Base-by-base conservation (phyloP, 116 monocot species). In the Trichopus zeylanicus region DNA sequence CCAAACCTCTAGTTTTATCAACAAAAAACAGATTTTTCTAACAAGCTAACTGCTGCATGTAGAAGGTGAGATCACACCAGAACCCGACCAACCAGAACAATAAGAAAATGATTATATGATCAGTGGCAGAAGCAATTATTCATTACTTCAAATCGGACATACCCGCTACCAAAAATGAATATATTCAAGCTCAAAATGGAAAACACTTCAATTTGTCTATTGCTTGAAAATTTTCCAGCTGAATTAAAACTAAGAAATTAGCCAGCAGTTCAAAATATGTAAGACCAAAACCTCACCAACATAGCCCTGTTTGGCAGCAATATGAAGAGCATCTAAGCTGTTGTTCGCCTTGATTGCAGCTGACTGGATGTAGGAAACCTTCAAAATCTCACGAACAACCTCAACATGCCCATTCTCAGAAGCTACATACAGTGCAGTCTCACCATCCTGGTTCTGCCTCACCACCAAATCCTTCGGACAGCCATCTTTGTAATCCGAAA, bases 241-340 rank as follows among this genome's bases (percentile, higher is more conserved):
- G 18, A 42, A 12, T 42, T 12, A 42, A 0, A 42, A n/a, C 42
- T 42, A 42, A n/a, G 5, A 42, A 23, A 59, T 18, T 6, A 59
- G 34, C 34, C 5, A 6, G 9, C 15, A 56, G 2, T 19, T 1
- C 6, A 56, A 32, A 23, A 30, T n/a, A 28, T 6, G 56, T 28
- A 30, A 27, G 11, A 27, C 46, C 19, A 46, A 38, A 46, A 1
- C 6, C 13, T 22, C 81, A 85, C 81, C 85, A 57, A 77, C 74
- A 85, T 85, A 76, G 56, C 85, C 81, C 72, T 85, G 81, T 63
- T 81, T 85, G 57, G 81, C 81, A 6, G 85, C 73, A 8, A 85
- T 70, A 53, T 73, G 87, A 53, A 81, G 57, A 2, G 81, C 81
- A 69, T 81, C 81, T 42, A 71, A 78, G 6, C 81, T 77, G 62